Evolutionary conservation across 768 basidiomycete genomes (phyloP), one percentile per base, ranked within the genome.

Genomic region (Dioszegia aurantiaca): DNA sequence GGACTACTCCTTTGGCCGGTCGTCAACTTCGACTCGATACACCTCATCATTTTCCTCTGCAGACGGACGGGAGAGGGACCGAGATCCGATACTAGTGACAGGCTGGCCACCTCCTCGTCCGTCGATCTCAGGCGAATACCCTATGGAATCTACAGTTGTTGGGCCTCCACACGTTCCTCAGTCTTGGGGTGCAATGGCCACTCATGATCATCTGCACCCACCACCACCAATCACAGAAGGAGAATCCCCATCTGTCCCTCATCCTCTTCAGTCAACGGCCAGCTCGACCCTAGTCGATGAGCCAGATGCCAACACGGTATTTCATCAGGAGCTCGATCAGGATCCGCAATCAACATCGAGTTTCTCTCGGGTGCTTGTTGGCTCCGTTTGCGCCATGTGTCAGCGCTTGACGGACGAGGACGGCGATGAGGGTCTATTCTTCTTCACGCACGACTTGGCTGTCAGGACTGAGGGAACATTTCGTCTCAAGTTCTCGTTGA

Each of bases 401-500:
- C 87, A 87, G 75, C 84, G 87, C 48, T 81, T 95, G 49, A 78
- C 84, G 56, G 91, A 94, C 72, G 88, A 90, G 70, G 85, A 91
- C 75, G 86, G 87, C 60, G 85, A 86, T 61, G 82, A 84, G 49
- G 93, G 92, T 6, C 87, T 95, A 62, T 97, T 90, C 77, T 97
- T 95, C 80, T 85, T 95, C 61, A 90, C 93, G 79, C 90, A 91
- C 74, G 93, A 95, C 78, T 78, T 97, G 52, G 91, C 89, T 44
- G 88, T 97, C 46, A 84, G 93, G 57, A 93, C 89, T 19, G 93
- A 97, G 83, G 92, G 92, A 21, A 84, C 82, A 26, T 97, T 92
- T 80, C 84, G 89, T 48, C 80, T 97, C 51, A 83, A 89, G 64
- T 81, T 95, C 79, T 83, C 90, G 61, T 81, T 97, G 63, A 87